These are phyloP conservation scores for Phytophthora lateralis DNA, from an alignment of 352 stramenopile species.

Conservation along the genomic window DNA sequence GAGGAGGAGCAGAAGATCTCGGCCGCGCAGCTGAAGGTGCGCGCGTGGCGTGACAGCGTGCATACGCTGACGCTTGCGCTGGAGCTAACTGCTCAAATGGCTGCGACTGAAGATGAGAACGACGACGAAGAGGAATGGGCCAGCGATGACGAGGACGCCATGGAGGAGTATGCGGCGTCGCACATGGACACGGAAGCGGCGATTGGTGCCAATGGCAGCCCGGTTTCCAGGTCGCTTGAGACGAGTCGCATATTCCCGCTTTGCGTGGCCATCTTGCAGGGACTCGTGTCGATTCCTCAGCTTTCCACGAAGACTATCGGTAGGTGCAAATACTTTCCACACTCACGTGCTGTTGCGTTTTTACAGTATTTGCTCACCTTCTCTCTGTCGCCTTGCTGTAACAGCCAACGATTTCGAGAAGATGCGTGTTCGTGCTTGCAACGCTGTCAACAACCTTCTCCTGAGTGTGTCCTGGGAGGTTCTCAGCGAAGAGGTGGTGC, in stretches of 20 bases:
- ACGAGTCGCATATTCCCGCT: slow-evolving; percentile 58
- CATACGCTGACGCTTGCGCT: slow-evolving; percentile 79
- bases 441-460: slow-evolving; percentile 85
- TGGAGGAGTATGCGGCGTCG: slow-evolving; percentile 75
- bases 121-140: slow-evolving; percentile 86
- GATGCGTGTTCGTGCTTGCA: slow-evolving; percentile 83
- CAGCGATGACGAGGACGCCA: slow-evolving; percentile 89
- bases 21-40: slow-evolving; percentile 69
- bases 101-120: slow-evolving; percentile 56
- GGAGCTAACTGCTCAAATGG: slow-evolving; percentile 76
- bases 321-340: slow-evolving; percentile 22
- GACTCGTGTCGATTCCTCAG: slow-evolving; percentile 72
- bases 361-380: slow-evolving; percentile 13
- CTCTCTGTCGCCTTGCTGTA: slow-evolving; percentile 6
- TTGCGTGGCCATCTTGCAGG: slow-evolving; percentile 74
- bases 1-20: slow-evolving; percentile 68
- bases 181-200: slow-evolving; percentile 61
- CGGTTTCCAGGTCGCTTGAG: slow-evolving; percentile 42
- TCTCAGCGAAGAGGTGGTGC: slow-evolving; percentile 57
- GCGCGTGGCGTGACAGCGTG: slow-evolving; percentile 82
- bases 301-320: slow-evolving; percentile 55
- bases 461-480: slow-evolving; percentile 61
- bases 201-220: slow-evolving; percentile 17
- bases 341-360: neutral
- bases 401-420: slow-evolving; percentile 72